Base-by-base conservation (phyloP, 176 grass and related monocot genomes). In the Stipa capillata region DNA sequence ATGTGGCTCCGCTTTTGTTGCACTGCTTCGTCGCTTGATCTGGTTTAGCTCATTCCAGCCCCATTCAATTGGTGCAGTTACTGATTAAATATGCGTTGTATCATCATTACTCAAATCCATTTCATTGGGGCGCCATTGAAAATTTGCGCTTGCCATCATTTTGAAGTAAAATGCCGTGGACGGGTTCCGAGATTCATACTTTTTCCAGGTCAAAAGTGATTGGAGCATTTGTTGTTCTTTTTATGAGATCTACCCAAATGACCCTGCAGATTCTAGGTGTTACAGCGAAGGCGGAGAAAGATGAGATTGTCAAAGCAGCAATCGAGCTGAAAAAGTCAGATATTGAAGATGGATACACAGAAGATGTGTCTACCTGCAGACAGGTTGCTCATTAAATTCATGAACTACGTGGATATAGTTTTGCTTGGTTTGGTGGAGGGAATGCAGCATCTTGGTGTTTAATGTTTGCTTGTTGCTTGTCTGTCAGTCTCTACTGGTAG, bases 281-380 rank as follows among this genome's bases (percentile, higher is more conserved):
- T 37, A 83, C 88, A 44, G 84, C 89, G 85, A 90, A 99, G 86
- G 90, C 96, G 57, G 92, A 99, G 86, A 99, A 99, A 60, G 96
- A 99, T 73, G 96, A 99, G 88, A 95, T 99, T 49, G 96, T 95
- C 48, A 99, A 95, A 83, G 81, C 92, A 11, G 96, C 88, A 53
- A 99, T 93, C 78, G 92, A 91, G 47, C 72, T 99, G 35, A 95
- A 89, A 85, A 91, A 63, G 71, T 48, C 88, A 45, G 85, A 77
- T 44, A 93, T 93, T 28, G 92, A 99, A 74, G 92, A 98, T 61
- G 92, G 96, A 61, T 98, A 94, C 74, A 92, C 91, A 3, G 16
- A 72, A 34, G 89, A 92, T 35, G 79, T 90, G 43, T 79, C 83
- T 55, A 44, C 83, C 33, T 83, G 71, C 61, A 91, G 92, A 83